A percentile compares a stretch with the other conserved stretches of the same genome.
phyloP scores from a whole-genome alignment of 495 filamentous ascomycete genomes.

The Penicillium odoratum region DNA sequence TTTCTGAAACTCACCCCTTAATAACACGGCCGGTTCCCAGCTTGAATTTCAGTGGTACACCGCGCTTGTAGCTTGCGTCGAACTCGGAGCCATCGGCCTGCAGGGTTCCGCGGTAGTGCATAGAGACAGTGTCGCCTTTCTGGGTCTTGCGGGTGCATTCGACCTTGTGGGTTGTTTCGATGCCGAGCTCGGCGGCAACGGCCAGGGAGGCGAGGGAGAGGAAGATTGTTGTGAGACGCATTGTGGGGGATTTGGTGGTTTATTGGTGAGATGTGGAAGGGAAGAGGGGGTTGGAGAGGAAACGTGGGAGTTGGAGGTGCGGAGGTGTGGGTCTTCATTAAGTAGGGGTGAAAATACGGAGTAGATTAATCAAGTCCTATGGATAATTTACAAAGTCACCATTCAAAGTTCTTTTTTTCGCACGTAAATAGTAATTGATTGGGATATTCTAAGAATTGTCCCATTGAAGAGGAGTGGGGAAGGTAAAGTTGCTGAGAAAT shows the following conservation, averaged over 20 bases:
- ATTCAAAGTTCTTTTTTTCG: no score
- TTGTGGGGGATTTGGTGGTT: conserved; percentile 14
- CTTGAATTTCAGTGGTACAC: conserved; percentile 71
- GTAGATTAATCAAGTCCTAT: no score
- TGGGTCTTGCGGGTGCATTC: conserved; percentile 72
- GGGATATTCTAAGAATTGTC: no score
- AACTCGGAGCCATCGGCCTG: conserved; percentile 52
- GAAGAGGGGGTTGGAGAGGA: background rate
- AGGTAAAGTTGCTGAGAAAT: no score
- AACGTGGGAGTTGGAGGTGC: conserved; percentile 12
- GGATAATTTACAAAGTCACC: no score
- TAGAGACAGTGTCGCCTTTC: conserved; percentile 73
- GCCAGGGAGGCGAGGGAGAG: conserved; percentile 53
- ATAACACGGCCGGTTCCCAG: conserved; percentile 84
- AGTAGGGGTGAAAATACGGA: background rate
- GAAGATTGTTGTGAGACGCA: conserved; percentile 44
- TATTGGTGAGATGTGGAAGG: background rate
- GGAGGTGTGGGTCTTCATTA: conserved; percentile 11
- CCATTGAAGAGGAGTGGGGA: no score
- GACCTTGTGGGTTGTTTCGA: conserved; percentile 72
- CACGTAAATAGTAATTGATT: no score
- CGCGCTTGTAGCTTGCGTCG: conserved; percentile 68
- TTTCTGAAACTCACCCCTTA: conserved; percentile 58
- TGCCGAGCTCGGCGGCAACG: conserved; percentile 58
- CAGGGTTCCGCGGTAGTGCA: conserved; percentile 87